phyloP scores from a whole-genome alignment of 73 alveolate genomes.

The Blepharisma stoltei region DNA sequence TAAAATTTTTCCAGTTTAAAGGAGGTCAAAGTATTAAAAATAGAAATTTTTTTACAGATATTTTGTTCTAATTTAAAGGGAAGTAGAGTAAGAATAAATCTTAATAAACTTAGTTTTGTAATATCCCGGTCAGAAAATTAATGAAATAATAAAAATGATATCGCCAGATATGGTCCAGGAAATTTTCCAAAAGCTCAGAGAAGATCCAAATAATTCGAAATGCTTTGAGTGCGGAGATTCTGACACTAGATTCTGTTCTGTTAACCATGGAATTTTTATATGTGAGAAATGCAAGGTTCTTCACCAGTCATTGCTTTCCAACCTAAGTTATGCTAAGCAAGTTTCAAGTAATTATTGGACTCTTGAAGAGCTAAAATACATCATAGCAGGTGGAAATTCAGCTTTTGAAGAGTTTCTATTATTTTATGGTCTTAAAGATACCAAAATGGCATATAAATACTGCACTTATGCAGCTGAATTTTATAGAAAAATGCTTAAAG shows the following conservation, averaged over 20 bases:
- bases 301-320: constrained; percentile 52
- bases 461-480: constrained; percentile 49
- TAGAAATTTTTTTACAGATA: too few species aligned
- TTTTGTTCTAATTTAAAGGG: too few species aligned
- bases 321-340: constrained; percentile 31
- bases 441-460: constrained; percentile 31
- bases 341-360: constrained; percentile 35
- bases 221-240: constrained; percentile 18
- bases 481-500: constrained; percentile 40
- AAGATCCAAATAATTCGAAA: too few species aligned
- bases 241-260: constrained; percentile 59
- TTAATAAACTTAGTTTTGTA: too few species aligned
- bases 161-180: too few species aligned
- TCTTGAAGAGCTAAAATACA: constrained; percentile 36
- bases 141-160: too few species aligned
- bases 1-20: too few species aligned
- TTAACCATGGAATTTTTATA: constrained; percentile 68
- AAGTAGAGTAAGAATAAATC: too few species aligned
- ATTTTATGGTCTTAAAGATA: constrained; percentile 35
- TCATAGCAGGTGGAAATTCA: constrained; percentile 47
- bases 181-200: too few species aligned
- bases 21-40: too few species aligned
- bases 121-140: too few species aligned
- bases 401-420: constrained; percentile 28
- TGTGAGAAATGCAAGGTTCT: constrained; percentile 69